These are phyloP conservation scores for Aureobasidium uvarum DNA, from an alignment of 2,329 filamentous ascomycete genomes.

Conservation along the genomic window DNA sequence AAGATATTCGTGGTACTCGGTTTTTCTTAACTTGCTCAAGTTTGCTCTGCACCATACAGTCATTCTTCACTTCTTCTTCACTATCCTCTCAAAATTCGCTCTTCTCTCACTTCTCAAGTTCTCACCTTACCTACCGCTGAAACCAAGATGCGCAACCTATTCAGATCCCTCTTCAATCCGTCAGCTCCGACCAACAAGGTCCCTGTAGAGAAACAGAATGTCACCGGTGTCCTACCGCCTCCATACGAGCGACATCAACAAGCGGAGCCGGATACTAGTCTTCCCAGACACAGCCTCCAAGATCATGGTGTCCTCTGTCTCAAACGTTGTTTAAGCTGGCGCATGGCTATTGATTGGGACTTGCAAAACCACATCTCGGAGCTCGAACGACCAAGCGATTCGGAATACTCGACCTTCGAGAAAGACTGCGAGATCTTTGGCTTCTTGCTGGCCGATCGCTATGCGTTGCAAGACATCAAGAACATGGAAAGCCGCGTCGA, in stretches of 20 bases:
- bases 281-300: neutral
- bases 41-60: neutral
- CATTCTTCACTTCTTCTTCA: neutral
- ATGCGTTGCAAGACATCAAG: neutral
- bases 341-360: neutral
- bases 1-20: neutral
- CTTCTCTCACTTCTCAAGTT: neutral
- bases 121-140: neutral
- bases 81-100: too few species aligned
- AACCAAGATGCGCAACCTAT: neutral
- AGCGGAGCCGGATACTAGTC: neutral
- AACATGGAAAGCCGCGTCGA: neutral
- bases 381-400: neutral
- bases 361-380: neutral
- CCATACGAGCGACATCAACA: neutral
- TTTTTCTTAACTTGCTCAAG: neutral
- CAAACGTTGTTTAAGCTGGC: neutral
- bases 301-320: neutral
- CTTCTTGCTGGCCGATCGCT: neutral
- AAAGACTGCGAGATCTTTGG: neutral
- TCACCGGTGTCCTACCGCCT: neutral
- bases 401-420: neutral
- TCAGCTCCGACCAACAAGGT: neutral
- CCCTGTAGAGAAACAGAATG: neutral
- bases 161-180: neutral